Evolutionary conservation across 2,329 filamentous ascomycete species (phyloP), one percentile per base, ranked within the genome.

Genomic region (Coniochaeta hoffmannii): DNA sequence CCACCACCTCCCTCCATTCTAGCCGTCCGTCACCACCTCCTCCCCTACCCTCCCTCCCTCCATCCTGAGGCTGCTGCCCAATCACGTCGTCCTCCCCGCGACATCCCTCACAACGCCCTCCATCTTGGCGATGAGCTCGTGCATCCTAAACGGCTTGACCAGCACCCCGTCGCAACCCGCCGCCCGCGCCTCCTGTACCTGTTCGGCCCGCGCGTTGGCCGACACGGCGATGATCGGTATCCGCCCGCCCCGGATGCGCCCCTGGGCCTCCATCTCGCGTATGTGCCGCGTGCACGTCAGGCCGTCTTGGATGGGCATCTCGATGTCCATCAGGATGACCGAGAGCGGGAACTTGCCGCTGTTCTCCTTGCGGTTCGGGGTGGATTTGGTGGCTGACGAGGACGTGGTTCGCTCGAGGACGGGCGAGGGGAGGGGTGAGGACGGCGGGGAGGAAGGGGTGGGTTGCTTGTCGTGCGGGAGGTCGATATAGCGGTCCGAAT

Each of bases 271-370:
- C 55, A 87, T 68, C 58, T 82, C 76, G 15, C 87, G 77, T 55
- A 90, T 88, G 44, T 77, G 76, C 31, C 76, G 75, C 12, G 85
- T 86, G 64, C 86, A 87, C 1, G 83, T 82, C 56, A 87, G 71
- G 0, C 87, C 87, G 61, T 89, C 85, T 75, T 87, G 86, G 15
- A 89, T 71, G 1, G 87, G 87, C 87, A 90, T 89, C 64, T 89
- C 85, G 61, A 88, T 83, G 62, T 90, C 87, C 87, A 90, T 90
- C 19, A 90, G 73, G 17, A 90, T 81, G 4, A 89, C 73, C 52
- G 80, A 80, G 24, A 87, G 69, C 1, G 74, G 70, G 26, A 76
- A 71, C 19, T 57, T 32, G 28, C 49, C 49, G 49, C 46, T 32
- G 6, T 24, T 32, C 14, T 30, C 8, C 14, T n/a, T 12, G 30